Conservation (phyloP, 2,329 filamentous ascomycete species). For the Allantophomopsis lycopodina region DNA sequence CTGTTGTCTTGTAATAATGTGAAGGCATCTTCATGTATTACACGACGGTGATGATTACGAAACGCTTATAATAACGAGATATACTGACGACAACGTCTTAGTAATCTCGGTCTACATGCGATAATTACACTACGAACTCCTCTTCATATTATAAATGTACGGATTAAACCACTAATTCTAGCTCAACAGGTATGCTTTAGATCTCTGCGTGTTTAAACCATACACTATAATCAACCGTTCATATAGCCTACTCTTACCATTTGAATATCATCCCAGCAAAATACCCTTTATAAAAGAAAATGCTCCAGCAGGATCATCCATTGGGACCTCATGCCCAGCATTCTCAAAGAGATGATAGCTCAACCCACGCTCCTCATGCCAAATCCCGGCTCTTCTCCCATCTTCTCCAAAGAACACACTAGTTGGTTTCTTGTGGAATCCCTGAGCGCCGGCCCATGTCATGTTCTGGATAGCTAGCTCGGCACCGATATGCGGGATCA, state of each 20-base stretch:
- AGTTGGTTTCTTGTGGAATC: constrained; percentile 35
- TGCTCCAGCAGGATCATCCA: constrained; percentile 1
- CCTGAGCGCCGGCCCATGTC: constrained; percentile 47
- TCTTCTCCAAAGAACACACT: neutral
- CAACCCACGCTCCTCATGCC: constrained; percentile 1
- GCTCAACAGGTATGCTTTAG: no score
- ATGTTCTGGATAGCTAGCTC: constrained; percentile 47
- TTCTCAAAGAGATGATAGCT: constrained; percentile 1
- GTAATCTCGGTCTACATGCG: no score
- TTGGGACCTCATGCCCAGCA: constrained; percentile 1
- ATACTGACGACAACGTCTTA: no score
- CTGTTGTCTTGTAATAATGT: no score
- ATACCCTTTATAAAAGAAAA: constrained; percentile 1
- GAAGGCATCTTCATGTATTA: no score
- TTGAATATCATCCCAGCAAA: neutral
- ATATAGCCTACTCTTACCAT: neutral
- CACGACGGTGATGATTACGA: no score
- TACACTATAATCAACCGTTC: neutral
- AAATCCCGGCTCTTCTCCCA: neutral
- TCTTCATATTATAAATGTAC: no score
- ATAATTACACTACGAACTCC: no score
- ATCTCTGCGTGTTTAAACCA: no score
- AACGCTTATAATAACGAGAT: no score
- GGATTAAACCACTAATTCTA: no score
- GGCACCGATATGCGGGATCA: constrained; percentile 39